phyloP scores from a whole-genome alignment of 495 filamentous ascomycete species.

The Lasiosphaeria hispida region DNA sequence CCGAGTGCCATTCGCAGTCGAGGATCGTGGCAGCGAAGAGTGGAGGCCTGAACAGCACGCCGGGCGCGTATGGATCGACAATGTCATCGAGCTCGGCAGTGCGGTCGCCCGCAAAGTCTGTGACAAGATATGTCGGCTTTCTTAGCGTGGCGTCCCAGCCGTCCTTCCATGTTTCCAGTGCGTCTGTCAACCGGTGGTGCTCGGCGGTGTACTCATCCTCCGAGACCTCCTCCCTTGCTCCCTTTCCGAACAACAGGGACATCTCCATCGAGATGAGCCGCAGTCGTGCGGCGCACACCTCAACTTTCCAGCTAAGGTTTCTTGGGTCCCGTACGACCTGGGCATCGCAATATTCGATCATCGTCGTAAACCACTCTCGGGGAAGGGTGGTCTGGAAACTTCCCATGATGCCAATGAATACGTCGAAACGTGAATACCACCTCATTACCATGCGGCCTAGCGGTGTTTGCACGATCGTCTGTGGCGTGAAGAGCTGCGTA shows the following conservation, averaged over 20 bases:
- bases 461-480: constrained; percentile 68
- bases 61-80: constrained; percentile 67
- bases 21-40: constrained; percentile 70
- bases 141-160: constrained; percentile 58
- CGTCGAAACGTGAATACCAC: constrained; percentile 90
- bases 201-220: constrained; percentile 63
- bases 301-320: constrained; percentile 63
- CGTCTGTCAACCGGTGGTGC: constrained; percentile 54
- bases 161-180: constrained; percentile 55
- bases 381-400: constrained; percentile 70
- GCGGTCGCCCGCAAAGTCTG: constrained; percentile 52
- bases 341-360: constrained; percentile 59
- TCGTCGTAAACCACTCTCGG: constrained; percentile 75
- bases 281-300: constrained; percentile 60
- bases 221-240: constrained; percentile 58
- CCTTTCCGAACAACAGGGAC: constrained; percentile 72
- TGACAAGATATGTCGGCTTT: constrained; percentile 57
- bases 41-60: constrained; percentile 62
- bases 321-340: constrained; percentile 59
- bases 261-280: constrained; percentile 78
- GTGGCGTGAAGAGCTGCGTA: constrained; percentile 70
- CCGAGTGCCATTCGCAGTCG: constrained; percentile 73
- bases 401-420: constrained; percentile 78
- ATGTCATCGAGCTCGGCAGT: constrained; percentile 60
- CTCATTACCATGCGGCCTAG: constrained; percentile 67